phyloP scores from a whole-genome alignment of 2,329 filamentous ascomycete genomes.

The Colletotrichum limetticola region DNA sequence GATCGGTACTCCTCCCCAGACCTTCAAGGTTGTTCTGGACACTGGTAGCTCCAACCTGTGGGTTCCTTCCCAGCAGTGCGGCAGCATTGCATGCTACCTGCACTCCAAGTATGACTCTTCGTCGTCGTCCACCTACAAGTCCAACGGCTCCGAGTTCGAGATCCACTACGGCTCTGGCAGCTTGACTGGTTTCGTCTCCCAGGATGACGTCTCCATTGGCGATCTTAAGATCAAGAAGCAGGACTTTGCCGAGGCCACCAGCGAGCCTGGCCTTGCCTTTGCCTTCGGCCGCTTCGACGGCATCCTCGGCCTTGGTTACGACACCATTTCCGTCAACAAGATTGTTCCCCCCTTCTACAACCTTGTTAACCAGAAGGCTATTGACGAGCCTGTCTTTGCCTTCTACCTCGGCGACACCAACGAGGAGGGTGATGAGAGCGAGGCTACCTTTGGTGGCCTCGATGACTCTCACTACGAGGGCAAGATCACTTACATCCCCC shows the following conservation, averaged over 20 bases:
- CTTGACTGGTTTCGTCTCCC: slow-evolving; percentile 92
- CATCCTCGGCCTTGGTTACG: slow-evolving; percentile 93
- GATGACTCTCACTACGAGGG: slow-evolving; percentile 84
- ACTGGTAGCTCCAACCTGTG: slow-evolving; percentile 99
- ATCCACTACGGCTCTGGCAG: slow-evolving; percentile 96
- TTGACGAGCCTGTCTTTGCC: slow-evolving; percentile 93
- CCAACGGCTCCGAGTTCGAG: slow-evolving; percentile 91
- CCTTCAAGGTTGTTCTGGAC: slow-evolving; percentile 98
- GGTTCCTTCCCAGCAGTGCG: slow-evolving; percentile 92
- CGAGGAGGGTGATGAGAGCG: slow-evolving; percentile 77
- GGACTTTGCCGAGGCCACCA: slow-evolving; percentile 95
- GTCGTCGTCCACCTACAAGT: slow-evolving; percentile 88
- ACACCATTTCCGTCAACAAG: slow-evolving; percentile 96
- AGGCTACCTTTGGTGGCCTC: slow-evolving; percentile 89
- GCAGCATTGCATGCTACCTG: slow-evolving; percentile 97
- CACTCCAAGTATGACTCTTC: slow-evolving; percentile 97
- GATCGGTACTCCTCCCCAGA: slow-evolving; percentile 90
- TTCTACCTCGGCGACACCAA: slow-evolving; percentile 91
- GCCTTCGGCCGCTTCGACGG: slow-evolving; percentile 98
- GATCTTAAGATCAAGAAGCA: slow-evolving; percentile 90
- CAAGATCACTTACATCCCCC: slow-evolving; percentile 90
- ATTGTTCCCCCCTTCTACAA: slow-evolving; percentile 97
- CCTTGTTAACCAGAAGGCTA: slow-evolving; percentile 87
- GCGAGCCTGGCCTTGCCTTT: slow-evolving; percentile 95
- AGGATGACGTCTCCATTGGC: slow-evolving; percentile 87